phyloP scores from a whole-genome alignment of 1,284 basidiomycete species.

The Ceratobasidium sp. region DNA sequence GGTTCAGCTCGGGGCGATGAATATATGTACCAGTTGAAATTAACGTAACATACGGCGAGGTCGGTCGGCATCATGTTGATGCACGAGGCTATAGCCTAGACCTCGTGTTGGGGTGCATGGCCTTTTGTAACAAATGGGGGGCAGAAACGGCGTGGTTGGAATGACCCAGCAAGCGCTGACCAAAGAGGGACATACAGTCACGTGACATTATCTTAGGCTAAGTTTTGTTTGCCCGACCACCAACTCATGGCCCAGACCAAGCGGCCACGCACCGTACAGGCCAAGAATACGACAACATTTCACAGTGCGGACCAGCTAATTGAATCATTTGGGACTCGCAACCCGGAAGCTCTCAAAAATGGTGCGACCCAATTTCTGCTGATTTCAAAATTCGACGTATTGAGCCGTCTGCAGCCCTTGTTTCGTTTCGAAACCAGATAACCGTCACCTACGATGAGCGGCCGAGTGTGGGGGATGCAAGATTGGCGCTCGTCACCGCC shows the following conservation, averaged over 20 bases:
- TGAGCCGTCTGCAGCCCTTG: constrained; percentile 23
- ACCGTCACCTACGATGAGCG: constrained; percentile 28
- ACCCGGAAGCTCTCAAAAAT: constrained; percentile 28
- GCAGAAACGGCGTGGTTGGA: background rate
- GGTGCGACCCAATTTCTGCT: background rate
- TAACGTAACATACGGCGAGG: background rate
- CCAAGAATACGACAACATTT: constrained; percentile 22
- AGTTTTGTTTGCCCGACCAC: constrained; percentile 38
- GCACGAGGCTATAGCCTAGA: background rate
- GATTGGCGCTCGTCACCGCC: constrained; percentile 66
- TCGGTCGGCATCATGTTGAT: background rate
- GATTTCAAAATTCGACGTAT: background rate
- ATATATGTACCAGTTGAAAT: background rate
- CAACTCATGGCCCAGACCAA: constrained; percentile 24
- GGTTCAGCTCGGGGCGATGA: background rate
- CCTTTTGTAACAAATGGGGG: background rate
- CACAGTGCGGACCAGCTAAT: constrained; percentile 27
- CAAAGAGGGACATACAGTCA: constrained; percentile 1
- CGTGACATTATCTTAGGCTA: constrained; percentile 24
- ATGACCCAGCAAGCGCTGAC: too few relatives aligned
- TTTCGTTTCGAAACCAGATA: constrained; percentile 42
- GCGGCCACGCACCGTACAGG: constrained; percentile 29
- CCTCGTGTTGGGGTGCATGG: background rate
- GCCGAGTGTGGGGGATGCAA: constrained; percentile 59
- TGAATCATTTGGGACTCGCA: constrained; percentile 19